Evolutionary conservation across 2,329 filamentous ascomycete species (phyloP).

Genomic region (Diaporthe nobilis): DNA sequence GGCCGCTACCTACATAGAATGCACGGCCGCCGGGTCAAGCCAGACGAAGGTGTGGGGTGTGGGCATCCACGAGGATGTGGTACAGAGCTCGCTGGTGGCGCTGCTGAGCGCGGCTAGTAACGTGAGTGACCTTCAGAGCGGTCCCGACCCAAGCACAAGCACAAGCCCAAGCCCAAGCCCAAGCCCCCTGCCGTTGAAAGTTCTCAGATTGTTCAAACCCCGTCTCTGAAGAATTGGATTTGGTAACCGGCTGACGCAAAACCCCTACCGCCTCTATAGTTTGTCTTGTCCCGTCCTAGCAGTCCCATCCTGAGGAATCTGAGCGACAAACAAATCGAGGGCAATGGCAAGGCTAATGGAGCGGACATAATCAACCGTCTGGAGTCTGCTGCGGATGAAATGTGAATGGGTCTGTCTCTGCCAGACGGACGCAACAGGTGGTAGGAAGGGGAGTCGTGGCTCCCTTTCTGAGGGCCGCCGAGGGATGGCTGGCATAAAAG

Average conservation of each 20-base stretch:
- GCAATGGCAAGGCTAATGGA: conserved; percentile 45
- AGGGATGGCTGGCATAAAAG: neutral
- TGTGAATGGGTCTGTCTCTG: conserved; percentile 27
- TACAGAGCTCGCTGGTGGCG: conserved; percentile 89
- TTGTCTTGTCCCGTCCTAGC: conserved; percentile 72
- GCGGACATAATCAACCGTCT: conserved; percentile 52
- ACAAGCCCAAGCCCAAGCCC: neutral
- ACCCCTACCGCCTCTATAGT: conserved; percentile 62
- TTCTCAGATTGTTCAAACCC: conserved; percentile 24
- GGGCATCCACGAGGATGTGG: conserved; percentile 92
- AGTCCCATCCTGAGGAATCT: conserved; percentile 75
- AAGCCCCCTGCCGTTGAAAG: conserved; percentile 33
- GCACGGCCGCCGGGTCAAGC: conserved; percentile 75
- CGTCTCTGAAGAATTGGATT: conserved; percentile 27
- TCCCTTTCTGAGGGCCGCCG: neutral
- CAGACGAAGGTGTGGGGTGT: conserved; percentile 86
- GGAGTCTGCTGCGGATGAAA: conserved; percentile 49
- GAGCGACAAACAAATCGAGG: conserved; percentile 46
- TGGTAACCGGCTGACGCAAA: conserved; percentile 36
- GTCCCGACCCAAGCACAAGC: conserved; percentile 24
- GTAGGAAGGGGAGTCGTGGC: neutral
- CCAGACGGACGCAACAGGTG: neutral
- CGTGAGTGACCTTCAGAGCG: conserved; percentile 67
- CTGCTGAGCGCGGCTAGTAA: conserved; percentile 88
- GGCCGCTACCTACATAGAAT: conserved; percentile 96